Conservation (phyloP, 73 alveolate species). For the Tetrahymena thermophila region DNA sequence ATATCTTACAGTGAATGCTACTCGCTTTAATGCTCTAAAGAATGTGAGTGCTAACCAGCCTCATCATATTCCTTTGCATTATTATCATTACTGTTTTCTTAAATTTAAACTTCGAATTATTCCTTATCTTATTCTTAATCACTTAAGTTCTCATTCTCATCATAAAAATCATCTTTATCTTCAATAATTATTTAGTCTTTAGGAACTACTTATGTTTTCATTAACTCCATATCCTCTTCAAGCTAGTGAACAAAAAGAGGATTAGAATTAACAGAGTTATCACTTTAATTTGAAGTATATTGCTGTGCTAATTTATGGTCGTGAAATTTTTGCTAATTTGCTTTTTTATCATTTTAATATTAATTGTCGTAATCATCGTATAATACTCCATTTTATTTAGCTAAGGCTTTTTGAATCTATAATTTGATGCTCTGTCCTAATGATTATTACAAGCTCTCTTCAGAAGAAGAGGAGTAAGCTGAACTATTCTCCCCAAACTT, state of each 20-base stretch:
- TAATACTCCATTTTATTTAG: not conserved
- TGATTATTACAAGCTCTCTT: not conserved
- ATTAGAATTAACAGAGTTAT: not conserved
- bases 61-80: not conserved
- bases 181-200: not conserved
- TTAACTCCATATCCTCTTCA: not conserved
- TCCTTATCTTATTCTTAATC: not conserved
- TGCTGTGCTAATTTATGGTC: not conserved
- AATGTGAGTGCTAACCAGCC: not conserved
- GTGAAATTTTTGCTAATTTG: not conserved
- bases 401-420: not conserved
- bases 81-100: not conserved
- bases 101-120: not conserved
- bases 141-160: not conserved
- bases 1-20: not conserved
- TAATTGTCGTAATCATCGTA: not conserved
- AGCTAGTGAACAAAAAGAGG: not conserved
- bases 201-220: not conserved
- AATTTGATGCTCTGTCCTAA: not conserved
- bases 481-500: not conserved
- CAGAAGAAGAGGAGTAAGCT: not conserved
- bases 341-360: too few species aligned
- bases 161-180: not conserved
- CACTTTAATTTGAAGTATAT: not conserved
- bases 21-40: not conserved